phyloP scores from a whole-genome alignment of 208 protist species.

The Crithidia fasciculata region DNA sequence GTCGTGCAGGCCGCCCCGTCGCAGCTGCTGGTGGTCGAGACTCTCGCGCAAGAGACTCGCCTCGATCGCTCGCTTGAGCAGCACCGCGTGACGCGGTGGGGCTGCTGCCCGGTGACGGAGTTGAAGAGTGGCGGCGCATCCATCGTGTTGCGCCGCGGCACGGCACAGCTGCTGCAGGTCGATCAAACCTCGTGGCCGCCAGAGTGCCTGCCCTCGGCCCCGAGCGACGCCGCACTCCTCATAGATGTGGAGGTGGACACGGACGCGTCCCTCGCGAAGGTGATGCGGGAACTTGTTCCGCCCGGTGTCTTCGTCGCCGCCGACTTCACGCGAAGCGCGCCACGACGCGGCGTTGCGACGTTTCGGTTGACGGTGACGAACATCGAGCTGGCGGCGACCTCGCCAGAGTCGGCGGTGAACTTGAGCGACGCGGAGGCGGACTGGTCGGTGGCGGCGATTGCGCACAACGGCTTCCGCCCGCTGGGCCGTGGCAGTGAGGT shows the following conservation, averaged over 20 bases:
- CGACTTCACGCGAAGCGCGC: slow-evolving; percentile 68
- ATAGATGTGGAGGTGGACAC: slow-evolving; percentile 41
- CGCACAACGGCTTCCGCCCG: slow-evolving; percentile 89
- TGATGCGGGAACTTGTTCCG: slow-evolving; percentile 79
- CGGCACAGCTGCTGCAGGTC: slow-evolving; percentile 73
- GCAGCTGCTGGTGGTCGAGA: slow-evolving; percentile 75
- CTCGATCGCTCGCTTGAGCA: slow-evolving; percentile 40
- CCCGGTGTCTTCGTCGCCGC: slow-evolving; percentile 79
- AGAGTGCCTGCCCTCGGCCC: slow-evolving; percentile 32
- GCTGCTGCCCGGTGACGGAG: slow-evolving; percentile 39
- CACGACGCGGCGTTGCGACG: slow-evolving; percentile 37
- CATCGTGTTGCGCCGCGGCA: slow-evolving; percentile 59
- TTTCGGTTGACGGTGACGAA: slow-evolving; percentile 68
- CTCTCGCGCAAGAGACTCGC: slow-evolving; percentile 49
- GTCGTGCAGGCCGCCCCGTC: slow-evolving; percentile 59
- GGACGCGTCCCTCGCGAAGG: slow-evolving; percentile 42
- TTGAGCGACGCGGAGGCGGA: slow-evolving; percentile 53
- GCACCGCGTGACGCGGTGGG: slow-evolving; percentile 72
- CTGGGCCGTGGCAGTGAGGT: slow-evolving; percentile 80
- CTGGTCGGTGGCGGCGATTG: slow-evolving; percentile 84
- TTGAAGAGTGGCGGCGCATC: slow-evolving; percentile 27
- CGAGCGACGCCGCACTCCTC: slow-evolving; percentile 34
- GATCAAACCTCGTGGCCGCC: slow-evolving; percentile 64
- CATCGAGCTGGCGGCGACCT: slow-evolving; percentile 59
- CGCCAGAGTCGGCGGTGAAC: slow-evolving; percentile 42